Base-by-base conservation (phyloP, 805 yeast species). In the Nakazawaea siamensis region DNA sequence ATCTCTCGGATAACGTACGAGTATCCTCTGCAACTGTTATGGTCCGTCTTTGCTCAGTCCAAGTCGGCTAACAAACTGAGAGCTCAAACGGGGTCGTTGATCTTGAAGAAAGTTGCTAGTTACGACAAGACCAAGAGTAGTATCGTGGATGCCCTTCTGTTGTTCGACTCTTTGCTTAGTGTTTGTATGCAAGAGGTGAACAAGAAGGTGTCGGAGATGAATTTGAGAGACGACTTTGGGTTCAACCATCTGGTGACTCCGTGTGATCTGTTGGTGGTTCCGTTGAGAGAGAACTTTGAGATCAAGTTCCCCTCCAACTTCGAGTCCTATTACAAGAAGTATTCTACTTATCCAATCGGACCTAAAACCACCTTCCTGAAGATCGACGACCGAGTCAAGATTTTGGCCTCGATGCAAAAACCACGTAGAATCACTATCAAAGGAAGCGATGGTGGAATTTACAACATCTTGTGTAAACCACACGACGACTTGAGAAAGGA, bases 401-500 rank as follows among this genome's bases (percentile, higher is more conserved):
- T 92, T 8, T 73, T 87, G 57, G 62, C 75, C 17, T 90, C 97
- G 0, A 66, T 92, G 58, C 97, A 88, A 54, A 76, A 73, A 58
- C 99, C 98, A 0, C 73, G 85, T 46, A 78, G 83, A 43, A 61
- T 92, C 7, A 73, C 73, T 11, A 60, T 90, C 3, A 55, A 73
- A 26, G 98, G 97, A 0, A 74, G 84, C 2, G 84, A 90, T 56
- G 88, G 90, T 7, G 57, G 59, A n/a, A 54, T 62, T 1, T 88
- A 88, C 51, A 70, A 80, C 14, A 66, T 92, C 12, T 67, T 92
- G 59, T 79, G 94, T 47, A 92, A 92, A 51, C 76, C 80, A 7
- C 71, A 76, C 42, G 99, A 92, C 56, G 98, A 92, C 59, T 78
- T 94, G 14, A 63, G 97, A 43, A 94, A 94, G 50, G 99, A 94